Evolutionary conservation across 139 green algal genomes (phyloP).

Genomic region (Gonium pectorale): DNA sequence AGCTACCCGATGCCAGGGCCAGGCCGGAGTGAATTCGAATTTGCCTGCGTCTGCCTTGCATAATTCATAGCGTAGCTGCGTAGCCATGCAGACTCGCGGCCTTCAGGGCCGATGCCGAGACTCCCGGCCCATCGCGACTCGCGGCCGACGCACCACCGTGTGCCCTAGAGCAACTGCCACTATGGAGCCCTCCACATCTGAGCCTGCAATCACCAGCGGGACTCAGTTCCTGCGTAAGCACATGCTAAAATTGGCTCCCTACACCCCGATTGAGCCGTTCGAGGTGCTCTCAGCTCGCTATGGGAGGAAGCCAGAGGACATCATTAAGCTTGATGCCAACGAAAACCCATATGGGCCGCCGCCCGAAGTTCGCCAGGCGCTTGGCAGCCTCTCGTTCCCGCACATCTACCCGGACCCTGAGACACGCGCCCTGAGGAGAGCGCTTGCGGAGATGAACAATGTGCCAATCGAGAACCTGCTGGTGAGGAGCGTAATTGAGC

Average conservation of each 20-base stretch:
- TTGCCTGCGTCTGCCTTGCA: too few species aligned
- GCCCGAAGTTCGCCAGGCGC: conserved; percentile 90
- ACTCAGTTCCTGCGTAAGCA: conserved; percentile 89
- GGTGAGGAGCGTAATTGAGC: too few species aligned
- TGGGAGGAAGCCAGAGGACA: conserved; percentile 86
- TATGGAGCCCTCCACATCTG: conserved; percentile 33
- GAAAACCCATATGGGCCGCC: conserved; percentile 99
- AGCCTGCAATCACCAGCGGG: not conserved
- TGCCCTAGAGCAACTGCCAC: conserved; percentile 2
- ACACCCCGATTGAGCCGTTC: conserved; percentile 99
- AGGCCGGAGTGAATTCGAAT: too few species aligned
- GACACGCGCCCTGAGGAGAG: conserved; percentile 81
- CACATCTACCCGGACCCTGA: conserved; percentile 99
- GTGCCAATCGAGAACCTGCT: conserved; percentile 92
- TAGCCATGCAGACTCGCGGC: conserved; percentile 7
- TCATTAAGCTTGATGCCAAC: conserved; percentile 99
- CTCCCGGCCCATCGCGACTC: too few species aligned
- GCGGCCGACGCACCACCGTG: not conserved
- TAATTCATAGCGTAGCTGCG: too few species aligned
- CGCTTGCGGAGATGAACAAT: conserved; percentile 77
- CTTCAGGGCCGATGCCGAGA: not conserved
- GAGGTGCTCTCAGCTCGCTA: conserved; percentile 89
- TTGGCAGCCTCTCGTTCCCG: conserved; percentile 91
- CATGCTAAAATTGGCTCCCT: conserved; percentile 90
- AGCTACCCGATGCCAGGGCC: too few species aligned